Base-by-base conservation (phyloP, 768 basidiomycete species). In the Pleurotus salmoneostramineus region DNA sequence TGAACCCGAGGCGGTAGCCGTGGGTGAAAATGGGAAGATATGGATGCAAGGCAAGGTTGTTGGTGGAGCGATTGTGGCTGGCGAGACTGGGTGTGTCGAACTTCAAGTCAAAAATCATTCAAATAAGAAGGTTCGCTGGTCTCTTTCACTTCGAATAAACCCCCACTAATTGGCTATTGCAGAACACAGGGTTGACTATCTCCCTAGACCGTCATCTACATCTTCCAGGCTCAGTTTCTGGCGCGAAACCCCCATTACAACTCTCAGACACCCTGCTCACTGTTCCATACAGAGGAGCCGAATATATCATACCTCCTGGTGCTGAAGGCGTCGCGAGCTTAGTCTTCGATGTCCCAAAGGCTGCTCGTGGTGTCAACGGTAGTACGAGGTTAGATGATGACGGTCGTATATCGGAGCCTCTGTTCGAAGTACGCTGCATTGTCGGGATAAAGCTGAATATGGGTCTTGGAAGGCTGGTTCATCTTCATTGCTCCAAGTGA, bases 91-190 rank as follows among this genome's bases (percentile, higher is more conserved):
- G 14, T 88, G 85, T 65, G 75, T 93, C 44, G 87, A 91, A 64
- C 70, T 94, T 55, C 83, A 87, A 61, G 85, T 93, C 49, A 91
- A 86, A 76, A 94, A 94, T 64, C 87, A 91, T 66, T 89, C 91
- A 1, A 72, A 74, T 51, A 90, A 88, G 73, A 92, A 88, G 86
- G 91, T 89, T 34, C 15, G 62, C 56, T 31, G 6, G 37, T 58
- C 69, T 64, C 21, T 34, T 37, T 44, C 56, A 43, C 50, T n/a
- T n/a, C n/a, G n/a, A n/a, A n/a, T n/a, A n/a, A n/a, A n/a, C 45
- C 34, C 54, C 34, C 57, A 4, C 62, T 52, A 45, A 56, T 43
- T 44, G 40, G 50, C 52, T 21, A 10, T 21, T 50, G 40, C 61
- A 93, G 91, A 92, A 90, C 60, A 77, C 85, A 0, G 83, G 86